Evolutionary conservation across 768 basidiomycete genomes (phyloP).

Genomic region (Termitomyces sp.): DNA sequence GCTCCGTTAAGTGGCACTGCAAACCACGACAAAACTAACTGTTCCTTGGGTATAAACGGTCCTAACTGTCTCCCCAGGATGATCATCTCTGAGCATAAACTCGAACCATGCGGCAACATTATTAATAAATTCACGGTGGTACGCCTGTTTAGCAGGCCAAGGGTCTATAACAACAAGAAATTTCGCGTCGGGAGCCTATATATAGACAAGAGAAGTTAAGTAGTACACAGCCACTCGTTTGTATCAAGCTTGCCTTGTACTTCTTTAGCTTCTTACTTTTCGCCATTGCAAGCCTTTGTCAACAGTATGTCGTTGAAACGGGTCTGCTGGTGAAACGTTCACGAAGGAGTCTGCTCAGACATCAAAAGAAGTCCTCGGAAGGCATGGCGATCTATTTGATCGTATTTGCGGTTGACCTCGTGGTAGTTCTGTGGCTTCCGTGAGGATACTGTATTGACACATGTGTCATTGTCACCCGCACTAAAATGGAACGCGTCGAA

Average conservation of each 20-base stretch:
- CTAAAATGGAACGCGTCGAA: no score
- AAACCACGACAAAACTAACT: slow-evolving; percentile 14
- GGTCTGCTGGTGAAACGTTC: not conserved
- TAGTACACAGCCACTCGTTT: not conserved
- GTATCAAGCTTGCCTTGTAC: not conserved
- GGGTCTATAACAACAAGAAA: slow-evolving; percentile 25
- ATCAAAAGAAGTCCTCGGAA: slow-evolving; percentile 4
- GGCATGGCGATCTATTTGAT: not conserved
- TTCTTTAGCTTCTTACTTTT: not conserved
- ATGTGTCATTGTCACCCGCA: no score
- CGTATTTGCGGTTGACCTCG: not conserved
- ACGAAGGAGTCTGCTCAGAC: not conserved
- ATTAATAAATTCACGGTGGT: slow-evolving; percentile 18
- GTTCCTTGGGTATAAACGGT: slow-evolving; percentile 27
- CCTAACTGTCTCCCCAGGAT: slow-evolving; percentile 20
- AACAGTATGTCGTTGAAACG: not conserved
- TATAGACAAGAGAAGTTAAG: not conserved
- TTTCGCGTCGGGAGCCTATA: slow-evolving; percentile 12
- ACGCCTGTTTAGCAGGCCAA: slow-evolving; percentile 19
- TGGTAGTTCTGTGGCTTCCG: not conserved
- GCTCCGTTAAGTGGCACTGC: not conserved
- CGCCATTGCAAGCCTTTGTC: not conserved
- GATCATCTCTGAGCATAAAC: slow-evolving; percentile 26
- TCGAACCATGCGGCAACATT: slow-evolving; percentile 30
- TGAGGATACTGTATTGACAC: no score